These are phyloP conservation scores for Colletotrichum lindemuthianum DNA, from an alignment of 2,329 filamentous ascomycete species.

Conservation along the genomic window DNA sequence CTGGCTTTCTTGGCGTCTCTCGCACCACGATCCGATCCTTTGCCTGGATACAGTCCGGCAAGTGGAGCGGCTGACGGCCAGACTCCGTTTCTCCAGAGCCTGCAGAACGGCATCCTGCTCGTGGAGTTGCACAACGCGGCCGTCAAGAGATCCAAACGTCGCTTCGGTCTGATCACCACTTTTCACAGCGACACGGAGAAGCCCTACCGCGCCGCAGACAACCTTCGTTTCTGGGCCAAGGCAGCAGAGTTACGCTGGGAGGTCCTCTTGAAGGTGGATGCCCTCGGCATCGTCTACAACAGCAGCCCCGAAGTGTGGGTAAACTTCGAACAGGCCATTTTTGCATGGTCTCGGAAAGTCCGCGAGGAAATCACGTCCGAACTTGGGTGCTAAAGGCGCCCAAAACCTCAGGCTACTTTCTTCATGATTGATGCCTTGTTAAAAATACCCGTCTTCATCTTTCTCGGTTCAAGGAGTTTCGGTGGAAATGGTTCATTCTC, in stretches of 20 bases:
- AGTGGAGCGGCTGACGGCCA: slow-evolving; percentile 59
- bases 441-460: slow-evolving; percentile 31
- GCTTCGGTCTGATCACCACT: slow-evolving; percentile 87
- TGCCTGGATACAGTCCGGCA: slow-evolving; percentile 75
- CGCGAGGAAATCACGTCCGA: slow-evolving; percentile 85
- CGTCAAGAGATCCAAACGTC: slow-evolving; percentile 83
- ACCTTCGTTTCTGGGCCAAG: slow-evolving; percentile 95
- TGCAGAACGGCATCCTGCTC: slow-evolving; percentile 83
- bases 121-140: slow-evolving; percentile 91
- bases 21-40: slow-evolving; percentile 64
- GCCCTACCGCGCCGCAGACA: slow-evolving; percentile 93
- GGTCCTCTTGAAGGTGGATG: slow-evolving; percentile 82
- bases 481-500: slow-evolving; percentile 9
- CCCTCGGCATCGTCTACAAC: slow-evolving; percentile 85
- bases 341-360: slow-evolving; percentile 84
- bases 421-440: slow-evolving; percentile 34
- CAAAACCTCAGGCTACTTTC: slow-evolving; percentile 22
- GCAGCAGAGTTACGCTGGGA: slow-evolving; percentile 96
- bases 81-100: slow-evolving; percentile 76
- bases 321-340: slow-evolving; percentile 83
- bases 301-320: slow-evolving; percentile 76
- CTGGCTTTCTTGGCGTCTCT: slow-evolving; percentile 84
- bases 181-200: slow-evolving; percentile 95
- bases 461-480: slow-evolving; percentile 26
- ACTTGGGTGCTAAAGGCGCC: slow-evolving; percentile 42